A percentile compares a stretch with the other conserved stretches of the same genome.
phyloP scores from a whole-genome alignment of 495 filamentous ascomycete genomes.

The Penicillium crystallinum region DNA sequence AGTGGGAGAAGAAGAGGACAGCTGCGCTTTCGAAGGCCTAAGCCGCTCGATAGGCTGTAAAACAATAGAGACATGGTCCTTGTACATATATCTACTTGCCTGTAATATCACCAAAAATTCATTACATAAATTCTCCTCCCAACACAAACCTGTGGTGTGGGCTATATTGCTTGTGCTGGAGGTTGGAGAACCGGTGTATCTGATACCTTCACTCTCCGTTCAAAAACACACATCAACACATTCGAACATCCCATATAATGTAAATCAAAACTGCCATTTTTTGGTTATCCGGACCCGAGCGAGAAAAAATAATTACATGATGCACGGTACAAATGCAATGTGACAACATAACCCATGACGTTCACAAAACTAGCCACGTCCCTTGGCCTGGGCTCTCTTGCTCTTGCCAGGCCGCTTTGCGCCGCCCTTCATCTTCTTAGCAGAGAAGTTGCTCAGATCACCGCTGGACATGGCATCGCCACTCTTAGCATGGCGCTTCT shows the following conservation, averaged over 20 bases:
- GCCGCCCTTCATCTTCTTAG: conserved; percentile 74
- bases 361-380: conserved; percentile 19
- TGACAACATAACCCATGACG: conserved; percentile 5
- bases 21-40: conserved; percentile 17
- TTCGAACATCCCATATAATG: not conserved
- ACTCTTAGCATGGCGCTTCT: conserved; percentile 85
- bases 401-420: conserved; percentile 61
- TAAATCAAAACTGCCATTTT: conserved; percentile 13
- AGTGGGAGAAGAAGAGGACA: conserved; percentile 48
- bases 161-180: too few species aligned
- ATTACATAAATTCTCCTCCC: not conserved
- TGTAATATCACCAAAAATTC: not conserved
- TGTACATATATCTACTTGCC: conserved; percentile 1
- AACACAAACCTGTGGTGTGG: not conserved
- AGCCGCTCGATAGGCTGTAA: conserved; percentile 1
- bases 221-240: not conserved
- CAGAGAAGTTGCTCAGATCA: conserved; percentile 73
- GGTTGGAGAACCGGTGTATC: not conserved
- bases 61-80: not conserved
- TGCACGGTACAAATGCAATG: conserved; percentile 9
- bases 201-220: not conserved
- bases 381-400: conserved; percentile 47
- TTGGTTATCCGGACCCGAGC: conserved; percentile 4
- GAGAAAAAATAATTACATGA: conserved; percentile 13
- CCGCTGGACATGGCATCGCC: conserved; percentile 73